Percentiles rank a stretch among this genome's conserved stretches.
Evolutionary conservation across 2,329 filamentous ascomycete genomes (phyloP).

Genomic region (Dryadomyces quercivorus): DNA sequence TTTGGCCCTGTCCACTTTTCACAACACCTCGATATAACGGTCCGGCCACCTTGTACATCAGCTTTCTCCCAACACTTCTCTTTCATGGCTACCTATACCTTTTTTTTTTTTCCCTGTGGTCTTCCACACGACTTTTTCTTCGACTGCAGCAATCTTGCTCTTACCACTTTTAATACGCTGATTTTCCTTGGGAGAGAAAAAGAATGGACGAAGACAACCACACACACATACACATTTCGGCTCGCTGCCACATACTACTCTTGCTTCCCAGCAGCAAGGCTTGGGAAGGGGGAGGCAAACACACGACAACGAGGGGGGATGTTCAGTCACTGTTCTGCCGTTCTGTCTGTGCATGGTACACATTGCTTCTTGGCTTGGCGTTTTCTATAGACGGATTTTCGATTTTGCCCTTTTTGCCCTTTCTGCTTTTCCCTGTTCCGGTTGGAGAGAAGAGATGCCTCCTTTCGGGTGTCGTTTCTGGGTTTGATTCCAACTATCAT

Average conservation of each 20-base stretch:
- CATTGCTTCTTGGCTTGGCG: slow-evolving; percentile 4
- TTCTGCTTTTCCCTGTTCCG: background rate
- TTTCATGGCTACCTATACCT: background rate
- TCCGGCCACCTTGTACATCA: background rate
- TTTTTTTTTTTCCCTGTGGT: background rate
- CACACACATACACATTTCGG: slow-evolving; percentile 16
- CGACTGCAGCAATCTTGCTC: background rate
- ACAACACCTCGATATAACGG: background rate
- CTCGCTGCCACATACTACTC: slow-evolving; percentile 15
- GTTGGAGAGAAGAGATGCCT: background rate
- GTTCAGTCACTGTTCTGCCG: background rate
- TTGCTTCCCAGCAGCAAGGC: slow-evolving; percentile 16
- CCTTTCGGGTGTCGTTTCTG: background rate
- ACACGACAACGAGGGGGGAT: background rate
- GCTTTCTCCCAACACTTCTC: background rate
- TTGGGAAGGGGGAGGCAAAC: slow-evolving; percentile 4
- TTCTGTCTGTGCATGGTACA: slow-evolving; percentile 5
- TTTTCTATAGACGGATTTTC: slow-evolving; percentile 9
- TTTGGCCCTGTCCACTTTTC: background rate
- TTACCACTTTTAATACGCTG: slow-evolving; percentile 21
- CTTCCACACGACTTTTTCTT: background rate
- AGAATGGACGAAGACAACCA: slow-evolving; percentile 7
- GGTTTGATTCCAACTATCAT: background rate
- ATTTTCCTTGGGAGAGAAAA: slow-evolving; percentile 3
- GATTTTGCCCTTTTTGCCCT: slow-evolving; percentile 2